Percentiles rank a stretch among this genome's conserved stretches.
Conservation (phyloP, 495 filamentous ascomycete species). For the Xylaria longipes region DNA sequence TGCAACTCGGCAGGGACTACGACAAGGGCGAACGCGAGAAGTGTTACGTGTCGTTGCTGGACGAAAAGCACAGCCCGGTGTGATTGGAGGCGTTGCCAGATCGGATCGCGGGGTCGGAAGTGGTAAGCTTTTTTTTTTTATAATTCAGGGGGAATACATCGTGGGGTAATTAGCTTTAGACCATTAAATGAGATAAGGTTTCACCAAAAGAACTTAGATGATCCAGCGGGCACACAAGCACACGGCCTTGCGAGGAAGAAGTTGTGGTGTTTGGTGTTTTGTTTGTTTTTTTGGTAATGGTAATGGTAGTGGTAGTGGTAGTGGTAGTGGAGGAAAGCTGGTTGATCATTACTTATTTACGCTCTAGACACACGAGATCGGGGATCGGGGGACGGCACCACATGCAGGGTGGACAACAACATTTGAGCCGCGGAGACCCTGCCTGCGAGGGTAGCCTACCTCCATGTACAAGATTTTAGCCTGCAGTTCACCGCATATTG, state of each 20-base stretch:
- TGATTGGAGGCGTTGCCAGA: neutral
- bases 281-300: no score
- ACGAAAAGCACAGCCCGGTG: neutral
- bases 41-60: slow-evolving; percentile 20
- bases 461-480: slow-evolving; percentile 10
- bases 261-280: neutral
- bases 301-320: neutral
- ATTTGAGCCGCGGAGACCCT: slow-evolving; percentile 15
- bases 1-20: neutral
- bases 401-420: slow-evolving; percentile 1
- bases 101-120: slow-evolving; percentile 19
- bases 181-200: neutral
- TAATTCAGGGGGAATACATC: slow-evolving; percentile 22
- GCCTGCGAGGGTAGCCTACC: neutral
- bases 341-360: neutral
- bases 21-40: neutral
- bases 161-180: slow-evolving; percentile 22
- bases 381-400: slow-evolving; percentile 8
- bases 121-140: slow-evolving; percentile 8
- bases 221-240: neutral
- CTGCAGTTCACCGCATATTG: neutral
- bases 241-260: neutral
- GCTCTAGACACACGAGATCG: neutral
- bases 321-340: neutral
- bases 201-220: neutral